These are phyloP conservation scores for Amanita brunnescens DNA, from an alignment of 768 basidiomycete species.

Conservation along the genomic window DNA sequence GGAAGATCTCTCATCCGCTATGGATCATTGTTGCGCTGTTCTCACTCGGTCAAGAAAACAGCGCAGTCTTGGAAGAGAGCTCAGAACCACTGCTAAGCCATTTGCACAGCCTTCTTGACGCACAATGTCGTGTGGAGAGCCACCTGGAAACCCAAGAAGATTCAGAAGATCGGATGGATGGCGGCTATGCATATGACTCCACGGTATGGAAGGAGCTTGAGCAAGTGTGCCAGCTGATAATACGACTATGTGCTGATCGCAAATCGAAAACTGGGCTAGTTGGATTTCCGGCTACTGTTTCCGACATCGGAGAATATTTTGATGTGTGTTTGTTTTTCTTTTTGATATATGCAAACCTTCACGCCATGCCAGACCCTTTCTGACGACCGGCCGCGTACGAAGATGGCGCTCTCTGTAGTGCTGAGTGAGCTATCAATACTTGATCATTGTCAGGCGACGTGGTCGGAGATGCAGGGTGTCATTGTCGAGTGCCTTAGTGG, in stretches of 20 bases:
- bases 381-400: constrained; percentile 28
- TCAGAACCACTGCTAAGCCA: not conserved
- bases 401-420: constrained; percentile 35
- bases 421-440: constrained; percentile 45
- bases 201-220: constrained; percentile 9
- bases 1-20: constrained; percentile 38
- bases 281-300: constrained; percentile 5
- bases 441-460: constrained; percentile 39
- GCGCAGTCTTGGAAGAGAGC: not conserved
- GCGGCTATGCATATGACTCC: constrained; percentile 1
- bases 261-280: constrained; percentile 20
- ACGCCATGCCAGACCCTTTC: constrained; percentile 27
- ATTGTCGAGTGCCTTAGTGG: not conserved
- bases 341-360: too few species aligned
- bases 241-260: constrained; percentile 24
- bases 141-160: constrained; percentile 4
- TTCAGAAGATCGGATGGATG: not conserved
- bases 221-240: constrained; percentile 15
- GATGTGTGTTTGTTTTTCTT: constrained; percentile 22
- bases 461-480: constrained; percentile 21
- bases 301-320: constrained; percentile 26
- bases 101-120: not conserved
- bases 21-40: constrained; percentile 37
- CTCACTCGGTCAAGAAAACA: not conserved
- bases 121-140: not conserved